These are phyloP conservation scores for Incumbomyces delicatus DNA, from an alignment of 2,329 filamentous ascomycete genomes.

Conservation along the genomic window DNA sequence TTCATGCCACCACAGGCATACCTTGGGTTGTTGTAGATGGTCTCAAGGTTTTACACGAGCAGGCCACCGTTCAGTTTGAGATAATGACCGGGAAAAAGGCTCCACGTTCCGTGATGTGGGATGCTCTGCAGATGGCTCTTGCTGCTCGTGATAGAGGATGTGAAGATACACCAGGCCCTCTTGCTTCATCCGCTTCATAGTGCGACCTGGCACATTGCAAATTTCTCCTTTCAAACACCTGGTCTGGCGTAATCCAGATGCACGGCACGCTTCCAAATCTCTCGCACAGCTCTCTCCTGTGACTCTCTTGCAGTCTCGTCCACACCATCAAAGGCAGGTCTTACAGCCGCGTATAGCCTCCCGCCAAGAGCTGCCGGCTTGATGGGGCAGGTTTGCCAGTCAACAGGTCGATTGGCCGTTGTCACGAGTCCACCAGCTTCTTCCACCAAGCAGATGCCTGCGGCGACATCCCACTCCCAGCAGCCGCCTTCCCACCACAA, in stretches of 20 bases:
- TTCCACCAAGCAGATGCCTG: slow-evolving; percentile 60
- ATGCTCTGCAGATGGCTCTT: slow-evolving; percentile 39
- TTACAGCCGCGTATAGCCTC: slow-evolving; percentile 60
- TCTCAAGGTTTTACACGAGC: slow-evolving; percentile 65
- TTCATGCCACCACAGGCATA: slow-evolving; percentile 42
- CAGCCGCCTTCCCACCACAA: slow-evolving; percentile 78
- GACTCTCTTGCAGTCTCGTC: slow-evolving; percentile 55
- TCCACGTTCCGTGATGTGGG: slow-evolving; percentile 60
- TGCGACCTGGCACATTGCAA: too few relatives aligned
- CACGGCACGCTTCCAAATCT: slow-evolving; percentile 62
- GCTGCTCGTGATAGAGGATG: neutral
- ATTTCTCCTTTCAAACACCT: slow-evolving; percentile 32
- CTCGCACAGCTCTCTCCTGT: slow-evolving; percentile 61
- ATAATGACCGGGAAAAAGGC: slow-evolving; percentile 66
- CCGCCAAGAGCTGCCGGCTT: slow-evolving; percentile 53
- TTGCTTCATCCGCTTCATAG: too few relatives aligned
- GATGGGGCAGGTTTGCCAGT: slow-evolving; percentile 39
- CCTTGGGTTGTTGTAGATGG: slow-evolving; percentile 67
- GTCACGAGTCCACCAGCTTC: slow-evolving; percentile 68
- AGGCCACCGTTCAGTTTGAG: slow-evolving; percentile 74
- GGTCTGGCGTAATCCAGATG: slow-evolving; percentile 58
- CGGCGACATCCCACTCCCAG: slow-evolving; percentile 76
- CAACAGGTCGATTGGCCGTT: slow-evolving; percentile 59
- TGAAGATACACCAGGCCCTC: too few relatives aligned
- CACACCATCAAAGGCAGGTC: slow-evolving; percentile 54